These are phyloP conservation scores for Cryptococcus neoformans DNA, from an alignment of 1,284 basidiomycete genomes.

Conservation along the genomic window DNA sequence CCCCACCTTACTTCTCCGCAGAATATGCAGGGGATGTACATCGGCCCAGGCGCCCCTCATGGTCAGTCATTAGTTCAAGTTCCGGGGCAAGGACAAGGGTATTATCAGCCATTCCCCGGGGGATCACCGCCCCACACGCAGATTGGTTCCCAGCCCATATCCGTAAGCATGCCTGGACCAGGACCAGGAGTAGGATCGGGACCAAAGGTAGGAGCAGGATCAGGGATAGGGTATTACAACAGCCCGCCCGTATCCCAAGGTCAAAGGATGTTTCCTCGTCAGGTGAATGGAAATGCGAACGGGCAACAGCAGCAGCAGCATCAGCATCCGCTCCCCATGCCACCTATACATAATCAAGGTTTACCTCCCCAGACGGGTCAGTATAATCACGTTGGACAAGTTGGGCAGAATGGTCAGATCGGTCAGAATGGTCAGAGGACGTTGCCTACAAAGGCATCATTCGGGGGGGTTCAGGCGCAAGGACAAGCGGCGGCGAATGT, in stretches of 20 bases:
- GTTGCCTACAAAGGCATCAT: background rate
- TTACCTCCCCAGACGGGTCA: background rate
- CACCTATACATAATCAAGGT: background rate
- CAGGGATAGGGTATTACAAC: background rate
- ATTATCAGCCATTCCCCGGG: background rate
- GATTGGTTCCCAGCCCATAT: background rate
- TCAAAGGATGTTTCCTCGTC: too few species aligned
- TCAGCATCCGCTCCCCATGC: background rate
- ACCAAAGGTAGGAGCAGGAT: background rate
- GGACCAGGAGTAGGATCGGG: background rate
- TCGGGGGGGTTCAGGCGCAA: background rate
- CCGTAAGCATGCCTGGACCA: background rate
- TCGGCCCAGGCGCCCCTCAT: too few species aligned
- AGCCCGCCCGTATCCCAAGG: background rate
- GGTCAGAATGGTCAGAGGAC: background rate
- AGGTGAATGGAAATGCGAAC: background rate
- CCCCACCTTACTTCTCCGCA: too few species aligned
- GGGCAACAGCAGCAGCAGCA: background rate
- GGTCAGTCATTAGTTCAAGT: background rate
- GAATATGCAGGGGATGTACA: too few species aligned
- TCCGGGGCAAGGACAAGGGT: background rate
- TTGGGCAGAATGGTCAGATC: background rate
- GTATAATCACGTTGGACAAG: background rate
- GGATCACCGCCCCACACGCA: background rate
- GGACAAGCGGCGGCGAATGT: slow-evolving; percentile 7